Evolutionary conservation across 1,139 yeast genomes (phyloP), one percentile per base, ranked within the genome.

Genomic region (Pichia sp.): DNA sequence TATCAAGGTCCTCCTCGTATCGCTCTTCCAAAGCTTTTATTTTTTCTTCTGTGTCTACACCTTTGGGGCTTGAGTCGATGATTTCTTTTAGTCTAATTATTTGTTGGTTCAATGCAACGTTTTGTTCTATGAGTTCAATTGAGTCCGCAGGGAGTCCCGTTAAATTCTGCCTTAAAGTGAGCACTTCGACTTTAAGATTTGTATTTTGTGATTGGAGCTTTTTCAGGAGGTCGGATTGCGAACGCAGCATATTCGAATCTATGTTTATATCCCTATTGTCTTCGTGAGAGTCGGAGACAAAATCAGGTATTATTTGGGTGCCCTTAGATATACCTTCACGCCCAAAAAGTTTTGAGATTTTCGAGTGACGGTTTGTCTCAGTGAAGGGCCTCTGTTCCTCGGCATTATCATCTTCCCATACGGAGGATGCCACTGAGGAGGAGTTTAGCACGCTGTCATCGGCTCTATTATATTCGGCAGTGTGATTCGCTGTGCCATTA

Each of bases 191-290:
- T 63, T 81, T 80, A 61, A 87, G 73, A 60, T 82, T 79, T 63
- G 83, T 79, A 61, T 85, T 86, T 55, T 86, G 91, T 31, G 78
- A 75, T 58, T 80, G 77, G 49, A 85, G 71, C 51, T 73, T 72
- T 48, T 79, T 74, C 43, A 80, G 71, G 48, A 76, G 73, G 49
- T 76, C 75, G 60, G 80, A 82, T 62, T 83, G 87, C 58, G 77
- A 83, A 58, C 75, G 80, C 14, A 85, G 63, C 30, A 80, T 79
- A 56, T 77, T 76, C 1, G 78, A 71, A 16, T 61, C 63, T 7
- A 41, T 7, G 29, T 54, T 53, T 6, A 52, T 33, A 7, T 58
- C 46, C 20, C 41, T 7, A 48, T 55, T 46, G 49, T 34, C 45
- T 6, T 51, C 52, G 9, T 34, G 38, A 12, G 43, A 51, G 33